phyloP scores from a whole-genome alignment of 108 stramenopile species.

The Nitzschia sp. region DNA sequence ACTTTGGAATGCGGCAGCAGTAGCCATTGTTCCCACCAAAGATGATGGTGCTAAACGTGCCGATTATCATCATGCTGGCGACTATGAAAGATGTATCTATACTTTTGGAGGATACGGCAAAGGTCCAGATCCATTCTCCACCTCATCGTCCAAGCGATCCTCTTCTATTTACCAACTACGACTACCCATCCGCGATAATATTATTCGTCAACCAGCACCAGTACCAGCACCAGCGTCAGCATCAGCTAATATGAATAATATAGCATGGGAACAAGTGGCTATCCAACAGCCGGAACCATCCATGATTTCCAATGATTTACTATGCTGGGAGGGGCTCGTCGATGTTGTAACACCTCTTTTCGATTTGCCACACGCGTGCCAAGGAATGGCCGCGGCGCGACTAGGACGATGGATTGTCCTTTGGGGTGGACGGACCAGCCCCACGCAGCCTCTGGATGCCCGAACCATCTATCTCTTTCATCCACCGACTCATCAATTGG shows the following conservation, averaged over 20 bases:
- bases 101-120: conserved; percentile 82
- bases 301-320: not conserved
- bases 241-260: too few relatives aligned
- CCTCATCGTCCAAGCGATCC: conserved; percentile 1
- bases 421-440: conserved; percentile 46
- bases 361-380: conserved; percentile 19
- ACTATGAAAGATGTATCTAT: conserved; percentile 38
- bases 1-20: conserved; percentile 65
- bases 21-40: conserved; percentile 19
- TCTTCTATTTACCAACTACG: conserved; percentile 6
- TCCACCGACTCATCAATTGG: conserved; percentile 1
- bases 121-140: conserved; percentile 40
- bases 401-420: conserved; percentile 27
- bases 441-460: conserved; percentile 28
- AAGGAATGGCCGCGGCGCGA: conserved; percentile 27
- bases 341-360: not conserved
- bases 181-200: not conserved
- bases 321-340: conserved; percentile 27
- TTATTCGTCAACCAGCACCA: not conserved
- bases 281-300: not conserved
- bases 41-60: not conserved
- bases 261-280: conserved; percentile 19
- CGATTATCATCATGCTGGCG: not conserved
- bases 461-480: conserved; percentile 24
- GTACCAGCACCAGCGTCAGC: not conserved